phyloP scores from a whole-genome alignment of 2,329 filamentous ascomycete genomes.

The Albophoma yamanashiensis region DNA sequence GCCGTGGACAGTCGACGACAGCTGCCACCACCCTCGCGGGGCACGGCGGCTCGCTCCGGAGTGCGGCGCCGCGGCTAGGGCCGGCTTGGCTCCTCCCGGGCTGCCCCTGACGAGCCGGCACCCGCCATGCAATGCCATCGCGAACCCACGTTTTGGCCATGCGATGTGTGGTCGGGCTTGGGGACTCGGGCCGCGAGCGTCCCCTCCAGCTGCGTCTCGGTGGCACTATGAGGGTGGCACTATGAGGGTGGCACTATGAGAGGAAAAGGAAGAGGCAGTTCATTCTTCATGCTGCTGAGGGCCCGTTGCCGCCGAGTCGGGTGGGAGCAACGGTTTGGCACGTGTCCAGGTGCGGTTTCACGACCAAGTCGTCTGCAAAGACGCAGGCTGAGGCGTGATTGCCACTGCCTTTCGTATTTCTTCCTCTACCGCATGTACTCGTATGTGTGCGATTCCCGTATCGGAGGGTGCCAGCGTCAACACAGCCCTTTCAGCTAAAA shows the following conservation, averaged over 20 bases:
- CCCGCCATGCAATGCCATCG: too few species aligned
- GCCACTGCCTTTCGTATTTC: too few species aligned
- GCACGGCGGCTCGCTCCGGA: not conserved
- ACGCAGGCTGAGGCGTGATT: too few species aligned
- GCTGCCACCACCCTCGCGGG: not conserved
- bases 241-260: not conserved
- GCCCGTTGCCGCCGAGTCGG: not conserved
- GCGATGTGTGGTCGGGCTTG: not conserved
- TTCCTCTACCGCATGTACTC: too few species aligned
- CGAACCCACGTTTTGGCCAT: too few species aligned
- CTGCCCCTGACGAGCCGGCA: not conserved
- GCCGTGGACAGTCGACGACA: not conserved
- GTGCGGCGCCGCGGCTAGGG: not conserved
- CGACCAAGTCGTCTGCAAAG: not conserved
- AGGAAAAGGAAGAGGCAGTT: not conserved
- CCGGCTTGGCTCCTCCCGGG: not conserved
- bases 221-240: not conserved
- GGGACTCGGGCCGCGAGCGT: not conserved
- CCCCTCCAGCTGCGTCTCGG: not conserved
- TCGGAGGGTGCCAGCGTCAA: not conserved
- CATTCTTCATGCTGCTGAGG: not conserved
- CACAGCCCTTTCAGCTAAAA: too few species aligned
- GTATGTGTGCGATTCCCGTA: too few species aligned
- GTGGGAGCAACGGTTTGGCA: not conserved
- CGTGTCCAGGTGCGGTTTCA: not conserved